Conservation (phyloP, 129 eudicot genomes). For the Tagetes erecta region DNA sequence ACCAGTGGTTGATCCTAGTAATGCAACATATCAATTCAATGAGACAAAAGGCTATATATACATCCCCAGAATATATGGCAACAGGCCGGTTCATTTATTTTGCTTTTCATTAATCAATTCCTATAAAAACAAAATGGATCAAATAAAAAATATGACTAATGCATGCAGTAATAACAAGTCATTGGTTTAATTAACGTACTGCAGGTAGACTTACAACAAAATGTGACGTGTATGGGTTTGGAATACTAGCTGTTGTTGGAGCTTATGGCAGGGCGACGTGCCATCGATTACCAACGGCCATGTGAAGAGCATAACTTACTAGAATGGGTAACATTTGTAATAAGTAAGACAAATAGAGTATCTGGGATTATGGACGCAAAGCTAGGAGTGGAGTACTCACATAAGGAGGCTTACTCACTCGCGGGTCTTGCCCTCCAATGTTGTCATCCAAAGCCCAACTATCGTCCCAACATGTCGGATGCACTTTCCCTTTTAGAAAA, state of each 20-base stretch:
- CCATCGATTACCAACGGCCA: constrained; percentile 38
- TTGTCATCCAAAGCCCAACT: constrained; percentile 34
- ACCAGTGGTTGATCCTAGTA: constrained; percentile 51
- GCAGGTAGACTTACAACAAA: constrained; percentile 61
- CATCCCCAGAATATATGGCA: constrained; percentile 58
- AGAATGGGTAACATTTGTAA: constrained; percentile 54
- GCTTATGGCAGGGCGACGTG: constrained; percentile 56
- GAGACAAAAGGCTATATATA: constrained; percentile 76
- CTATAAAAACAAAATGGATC: too few relatives aligned
- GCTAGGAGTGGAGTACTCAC: constrained; percentile 46
- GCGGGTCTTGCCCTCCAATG: constrained; percentile 50
- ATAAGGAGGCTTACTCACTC: constrained; percentile 39
- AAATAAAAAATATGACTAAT: too few relatives aligned
- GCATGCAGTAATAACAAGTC: too few relatives aligned
- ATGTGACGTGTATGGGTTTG: constrained; percentile 72
- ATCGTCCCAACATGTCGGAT: constrained; percentile 46
- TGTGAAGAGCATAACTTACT: constrained; percentile 51
- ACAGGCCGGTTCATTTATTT: constrained; percentile 43
- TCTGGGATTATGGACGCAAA: constrained; percentile 49
- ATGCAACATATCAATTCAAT: constrained; percentile 58
- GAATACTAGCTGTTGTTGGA: constrained; percentile 56
- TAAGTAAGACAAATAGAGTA: constrained; percentile 35
- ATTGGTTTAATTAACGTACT: too few relatives aligned
- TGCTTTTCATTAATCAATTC: not conserved
- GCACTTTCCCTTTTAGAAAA: constrained; percentile 43